These are phyloP conservation scores for Violaceomyces palustris DNA, from an alignment of 1,284 basidiomycete species.

Conservation along the genomic window DNA sequence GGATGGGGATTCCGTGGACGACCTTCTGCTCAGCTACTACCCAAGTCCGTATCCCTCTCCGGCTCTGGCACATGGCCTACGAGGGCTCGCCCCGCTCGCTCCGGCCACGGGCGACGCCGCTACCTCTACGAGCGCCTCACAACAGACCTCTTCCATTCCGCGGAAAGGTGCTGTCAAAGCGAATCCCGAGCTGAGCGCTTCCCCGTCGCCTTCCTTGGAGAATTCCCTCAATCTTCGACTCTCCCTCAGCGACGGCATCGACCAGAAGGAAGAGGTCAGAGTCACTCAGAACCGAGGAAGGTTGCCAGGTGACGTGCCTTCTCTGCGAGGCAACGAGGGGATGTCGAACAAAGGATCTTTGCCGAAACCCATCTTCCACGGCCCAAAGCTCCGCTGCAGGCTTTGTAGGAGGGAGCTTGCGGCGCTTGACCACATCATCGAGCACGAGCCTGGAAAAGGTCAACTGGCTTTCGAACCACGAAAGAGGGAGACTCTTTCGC, in stretches of 20 bases:
- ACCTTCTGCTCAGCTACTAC: slow-evolving; percentile 52
- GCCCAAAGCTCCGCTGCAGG: slow-evolving; percentile 38
- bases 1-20: slow-evolving; percentile 38
- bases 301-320: slow-evolving; percentile 24
- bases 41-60: slow-evolving; percentile 47
- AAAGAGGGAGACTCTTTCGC: slow-evolving; percentile 16
- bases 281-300: slow-evolving; percentile 31
- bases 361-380: slow-evolving; percentile 14
- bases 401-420: slow-evolving; percentile 46
- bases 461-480: slow-evolving; percentile 46
- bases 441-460: slow-evolving; percentile 44
- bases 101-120: too few relatives aligned
- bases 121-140: too few relatives aligned
- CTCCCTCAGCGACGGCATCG: background rate
- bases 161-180: too few relatives aligned
- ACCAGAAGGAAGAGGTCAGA: slow-evolving; percentile 14
- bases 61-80: slow-evolving; percentile 8
- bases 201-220: too few relatives aligned
- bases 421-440: slow-evolving; percentile 40
- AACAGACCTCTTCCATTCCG: too few relatives aligned
- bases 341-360: slow-evolving; percentile 12
- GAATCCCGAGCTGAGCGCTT: too few relatives aligned
- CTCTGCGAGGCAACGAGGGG: slow-evolving; percentile 28
- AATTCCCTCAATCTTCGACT: too few relatives aligned
- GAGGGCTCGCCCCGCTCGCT: slow-evolving; percentile 8